phyloP scores from a whole-genome alignment of 768 basidiomycete species.

The Omphalotus guepiniiformis region DNA sequence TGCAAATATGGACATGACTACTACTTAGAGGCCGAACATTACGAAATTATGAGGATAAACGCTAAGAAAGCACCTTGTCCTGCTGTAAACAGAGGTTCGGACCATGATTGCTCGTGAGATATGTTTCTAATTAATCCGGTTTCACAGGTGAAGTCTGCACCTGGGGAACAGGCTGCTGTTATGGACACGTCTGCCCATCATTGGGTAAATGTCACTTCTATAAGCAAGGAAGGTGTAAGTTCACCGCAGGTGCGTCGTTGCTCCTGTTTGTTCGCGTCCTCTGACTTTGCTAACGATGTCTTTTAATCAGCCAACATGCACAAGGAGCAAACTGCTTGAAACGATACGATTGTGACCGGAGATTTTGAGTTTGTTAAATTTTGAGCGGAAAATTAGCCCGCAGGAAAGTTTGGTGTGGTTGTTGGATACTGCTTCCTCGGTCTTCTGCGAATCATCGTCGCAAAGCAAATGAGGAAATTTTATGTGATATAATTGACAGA shows the following conservation, averaged over 20 bases:
- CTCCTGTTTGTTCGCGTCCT: too few relatives aligned
- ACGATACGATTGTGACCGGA: not conserved
- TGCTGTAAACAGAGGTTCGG: conserved; percentile 50
- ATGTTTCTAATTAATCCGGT: conserved; percentile 5
- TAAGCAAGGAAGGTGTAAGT: conserved; percentile 58
- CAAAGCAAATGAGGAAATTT: conserved; percentile 11
- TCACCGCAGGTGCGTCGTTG: conserved; percentile 53
- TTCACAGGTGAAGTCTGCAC: conserved; percentile 48
- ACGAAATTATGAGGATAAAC: conserved; percentile 46
- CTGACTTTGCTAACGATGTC: too few relatives aligned
- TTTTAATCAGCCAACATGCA: conserved; percentile 37
- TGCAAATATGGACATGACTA: conserved; percentile 67
- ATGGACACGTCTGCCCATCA: conserved; percentile 48
- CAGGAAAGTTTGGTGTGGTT: not conserved
- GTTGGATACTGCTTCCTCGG: conserved; percentile 3
- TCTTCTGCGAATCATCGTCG: not conserved
- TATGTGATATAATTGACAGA: conserved; percentile 3
- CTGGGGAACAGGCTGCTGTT: conserved; percentile 59
- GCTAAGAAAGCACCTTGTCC: conserved; percentile 64
- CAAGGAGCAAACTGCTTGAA: conserved; percentile 10
- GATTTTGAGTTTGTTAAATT: not conserved
- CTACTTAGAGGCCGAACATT: conserved; percentile 48
- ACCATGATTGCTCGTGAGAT: conserved; percentile 4
- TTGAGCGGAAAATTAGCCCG: not conserved
- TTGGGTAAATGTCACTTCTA: conserved; percentile 40